Evolutionary conservation across 2,329 filamentous ascomycete species (phyloP).

Genomic region (Stachybotrys elegans): DNA sequence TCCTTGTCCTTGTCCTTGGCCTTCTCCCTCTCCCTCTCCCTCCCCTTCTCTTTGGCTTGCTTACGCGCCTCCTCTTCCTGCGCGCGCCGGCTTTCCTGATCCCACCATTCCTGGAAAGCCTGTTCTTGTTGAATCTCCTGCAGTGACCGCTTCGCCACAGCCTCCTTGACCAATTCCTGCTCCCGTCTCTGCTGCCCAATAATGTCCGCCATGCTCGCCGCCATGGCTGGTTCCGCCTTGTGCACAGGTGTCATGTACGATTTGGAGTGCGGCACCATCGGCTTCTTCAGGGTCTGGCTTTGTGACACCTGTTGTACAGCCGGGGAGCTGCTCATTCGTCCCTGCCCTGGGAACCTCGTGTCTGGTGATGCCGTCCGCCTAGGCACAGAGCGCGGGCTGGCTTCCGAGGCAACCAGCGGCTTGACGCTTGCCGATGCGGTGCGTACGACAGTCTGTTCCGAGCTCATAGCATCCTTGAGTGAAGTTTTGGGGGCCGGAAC

Average conservation of each 20-base stretch:
- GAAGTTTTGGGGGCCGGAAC: constrained; percentile 42
- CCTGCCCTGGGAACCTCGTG: constrained; percentile 57
- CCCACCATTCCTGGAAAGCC: constrained; percentile 96
- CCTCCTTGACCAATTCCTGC: constrained; percentile 76
- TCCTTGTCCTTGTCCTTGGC: constrained; percentile 35
- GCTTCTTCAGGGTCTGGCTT: constrained; percentile 28
- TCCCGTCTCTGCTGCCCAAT: constrained; percentile 81
- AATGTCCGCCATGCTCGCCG: constrained; percentile 80
- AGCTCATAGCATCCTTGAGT: constrained; percentile 42
- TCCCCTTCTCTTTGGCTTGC: constrained; percentile 35
- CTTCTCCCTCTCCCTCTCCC: constrained; percentile 30
- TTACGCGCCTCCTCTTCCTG: constrained; percentile 55
- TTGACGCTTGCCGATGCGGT: constrained; percentile 29
- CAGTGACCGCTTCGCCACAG: constrained; percentile 79
- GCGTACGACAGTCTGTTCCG: constrained; percentile 19
- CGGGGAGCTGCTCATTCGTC: constrained; percentile 31
- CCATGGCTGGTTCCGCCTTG: constrained; percentile 58
- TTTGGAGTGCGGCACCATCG: constrained; percentile 54
- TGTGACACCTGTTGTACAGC: constrained; percentile 19
- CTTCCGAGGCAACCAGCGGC: constrained; percentile 37
- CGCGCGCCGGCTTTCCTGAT: constrained; percentile 71
- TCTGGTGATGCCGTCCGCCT: constrained; percentile 55
- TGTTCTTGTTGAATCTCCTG: constrained; percentile 97
- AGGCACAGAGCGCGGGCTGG: constrained; percentile 30
- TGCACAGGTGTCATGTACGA: constrained; percentile 53